Evolutionary conservation across 73 alveolate species (phyloP).

Genomic region (Durusdinium trenchii): DNA sequence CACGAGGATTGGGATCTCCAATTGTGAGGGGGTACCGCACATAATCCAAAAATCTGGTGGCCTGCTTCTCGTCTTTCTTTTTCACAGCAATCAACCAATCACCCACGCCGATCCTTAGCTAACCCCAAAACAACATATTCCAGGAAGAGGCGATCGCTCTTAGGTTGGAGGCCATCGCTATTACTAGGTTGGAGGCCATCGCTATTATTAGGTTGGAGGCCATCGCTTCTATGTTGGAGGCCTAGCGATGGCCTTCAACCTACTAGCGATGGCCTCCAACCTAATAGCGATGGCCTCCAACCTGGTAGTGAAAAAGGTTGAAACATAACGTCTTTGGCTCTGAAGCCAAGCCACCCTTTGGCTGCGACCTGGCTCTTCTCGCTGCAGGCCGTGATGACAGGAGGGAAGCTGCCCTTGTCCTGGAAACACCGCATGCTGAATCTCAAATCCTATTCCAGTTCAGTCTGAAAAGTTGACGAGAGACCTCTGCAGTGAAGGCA

Average conservation of each 20-base stretch:
- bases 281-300: neutral
- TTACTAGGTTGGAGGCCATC: neutral
- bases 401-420: conserved; percentile 73
- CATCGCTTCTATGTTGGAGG: neutral
- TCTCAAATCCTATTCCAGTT: neutral
- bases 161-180: neutral
- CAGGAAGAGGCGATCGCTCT: too few species aligned
- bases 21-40: neutral
- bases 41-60: neutral
- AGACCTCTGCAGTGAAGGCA: conserved; percentile 50
- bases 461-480: neutral
- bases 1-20: too few species aligned
- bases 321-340: neutral
- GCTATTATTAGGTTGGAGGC: neutral
- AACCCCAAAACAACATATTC: neutral
- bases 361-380: conserved; percentile 62
- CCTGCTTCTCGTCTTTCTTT: conserved; percentile 42
- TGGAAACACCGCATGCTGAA: neutral
- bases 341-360: conserved; percentile 66
- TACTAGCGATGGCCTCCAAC: neutral
- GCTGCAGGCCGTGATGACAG: conserved; percentile 55
- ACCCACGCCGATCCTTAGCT: conserved; percentile 51
- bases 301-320: neutral
- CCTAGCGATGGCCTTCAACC: neutral
- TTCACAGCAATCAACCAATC: conserved; percentile 82